A percentile compares a stretch with the other conserved stretches of the same genome.
phyloP scores from a whole-genome alignment of 1,284 basidiomycete species.

The Pseudozyma pruni region DNA sequence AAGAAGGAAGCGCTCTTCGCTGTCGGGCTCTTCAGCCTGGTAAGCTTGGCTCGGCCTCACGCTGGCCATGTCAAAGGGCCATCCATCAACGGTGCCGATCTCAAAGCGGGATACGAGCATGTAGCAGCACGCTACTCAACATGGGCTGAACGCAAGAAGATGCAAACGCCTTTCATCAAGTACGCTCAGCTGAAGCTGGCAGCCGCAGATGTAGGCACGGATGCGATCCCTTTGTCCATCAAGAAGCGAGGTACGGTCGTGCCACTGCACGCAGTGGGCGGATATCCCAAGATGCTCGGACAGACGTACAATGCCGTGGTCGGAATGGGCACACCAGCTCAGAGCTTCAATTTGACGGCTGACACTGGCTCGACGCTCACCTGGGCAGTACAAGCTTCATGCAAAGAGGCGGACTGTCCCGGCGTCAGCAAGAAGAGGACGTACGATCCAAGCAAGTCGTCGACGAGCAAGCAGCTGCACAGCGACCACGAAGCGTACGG shows the following conservation, averaged over 20 bases:
- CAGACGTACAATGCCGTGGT: slow-evolving; percentile 34
- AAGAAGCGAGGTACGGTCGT: slow-evolving; percentile 15
- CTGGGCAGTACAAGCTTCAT: slow-evolving; percentile 25
- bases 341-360: slow-evolving; percentile 32
- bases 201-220: neutral
- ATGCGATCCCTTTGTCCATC: neutral
- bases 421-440: slow-evolving; percentile 11
- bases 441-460: slow-evolving; percentile 21
- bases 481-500: slow-evolving; percentile 39
- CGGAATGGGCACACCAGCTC: slow-evolving; percentile 25
- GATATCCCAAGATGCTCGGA: slow-evolving; percentile 37
- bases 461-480: slow-evolving; percentile 3
- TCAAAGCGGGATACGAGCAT: slow-evolving; percentile 18
- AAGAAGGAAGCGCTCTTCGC: too few relatives aligned
- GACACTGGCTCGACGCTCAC: slow-evolving; percentile 43
- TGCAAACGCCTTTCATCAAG: neutral
- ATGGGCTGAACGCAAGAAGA: slow-evolving; percentile 7
- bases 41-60: too few relatives aligned
- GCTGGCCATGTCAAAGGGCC: too few relatives aligned
- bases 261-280: slow-evolving; percentile 15
- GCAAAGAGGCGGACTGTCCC: slow-evolving; percentile 24
- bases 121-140: slow-evolving; percentile 20
- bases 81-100: slow-evolving; percentile 9
- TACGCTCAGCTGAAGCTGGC: slow-evolving; percentile 10
- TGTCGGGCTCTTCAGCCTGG: too few relatives aligned